phyloP scores from a whole-genome alignment of 805 yeast species.

The Yarrowia hollandica region DNA sequence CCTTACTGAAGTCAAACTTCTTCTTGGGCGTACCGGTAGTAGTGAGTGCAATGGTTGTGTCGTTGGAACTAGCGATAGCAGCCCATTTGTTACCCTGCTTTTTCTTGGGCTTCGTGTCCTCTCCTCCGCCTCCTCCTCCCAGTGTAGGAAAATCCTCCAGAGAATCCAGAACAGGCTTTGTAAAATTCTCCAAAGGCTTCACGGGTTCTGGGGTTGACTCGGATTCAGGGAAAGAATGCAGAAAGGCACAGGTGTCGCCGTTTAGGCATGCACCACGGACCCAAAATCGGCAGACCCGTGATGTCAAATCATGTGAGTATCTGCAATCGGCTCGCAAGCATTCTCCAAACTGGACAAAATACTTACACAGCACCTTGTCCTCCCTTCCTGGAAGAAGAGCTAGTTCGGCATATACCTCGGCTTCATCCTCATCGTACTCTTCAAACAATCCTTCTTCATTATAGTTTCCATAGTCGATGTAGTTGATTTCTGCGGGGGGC shows the following conservation, averaged over 20 bases:
- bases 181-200: slow-evolving; percentile 24
- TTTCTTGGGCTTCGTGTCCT: slow-evolving; percentile 1
- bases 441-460: not conserved
- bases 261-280: slow-evolving; percentile 48
- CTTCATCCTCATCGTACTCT: slow-evolving; percentile 12
- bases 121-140: slow-evolving; percentile 28
- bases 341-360: slow-evolving; percentile 45
- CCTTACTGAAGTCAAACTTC: not conserved
- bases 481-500: not conserved
- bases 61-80: not conserved
- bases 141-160: slow-evolving; percentile 37
- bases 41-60: not conserved
- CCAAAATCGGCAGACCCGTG: slow-evolving; percentile 51
- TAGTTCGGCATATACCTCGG: not conserved
- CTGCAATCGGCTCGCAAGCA: slow-evolving; percentile 50
- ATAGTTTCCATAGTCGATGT: not conserved
- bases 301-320: slow-evolving; percentile 48
- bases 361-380: slow-evolving; percentile 45
- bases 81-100: slow-evolving; percentile 12
- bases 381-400: slow-evolving; percentile 16
- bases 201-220: not conserved
- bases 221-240: slow-evolving; percentile 44
- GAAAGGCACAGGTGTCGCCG: slow-evolving; percentile 46
- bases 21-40: not conserved
- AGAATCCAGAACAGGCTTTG: slow-evolving; percentile 31